Evolutionary conservation across 78 protist species (phyloP).

Genomic region (Tieghemostelium lacteum): DNA sequence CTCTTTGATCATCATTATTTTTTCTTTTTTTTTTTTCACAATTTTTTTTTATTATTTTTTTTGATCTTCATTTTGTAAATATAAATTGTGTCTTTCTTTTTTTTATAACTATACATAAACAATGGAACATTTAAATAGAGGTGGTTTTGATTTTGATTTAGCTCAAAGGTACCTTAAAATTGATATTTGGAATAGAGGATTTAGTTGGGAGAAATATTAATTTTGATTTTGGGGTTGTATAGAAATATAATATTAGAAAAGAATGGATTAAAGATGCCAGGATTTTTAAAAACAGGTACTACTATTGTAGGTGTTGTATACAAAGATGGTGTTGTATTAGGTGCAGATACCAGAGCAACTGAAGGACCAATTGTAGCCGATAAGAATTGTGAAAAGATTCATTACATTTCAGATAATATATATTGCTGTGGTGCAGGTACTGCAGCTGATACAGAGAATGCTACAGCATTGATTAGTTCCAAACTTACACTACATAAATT

Average conservation of each 20-base stretch:
- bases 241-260: slow-evolving; percentile 82
- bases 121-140: slow-evolving; percentile 73
- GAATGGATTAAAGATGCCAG: slow-evolving; percentile 82
- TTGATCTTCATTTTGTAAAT: no score
- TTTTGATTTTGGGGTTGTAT: background rate
- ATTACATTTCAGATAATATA: slow-evolving; percentile 98
- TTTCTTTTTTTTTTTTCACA: no score
- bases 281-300: slow-evolving; percentile 98
- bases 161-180: slow-evolving; percentile 44
- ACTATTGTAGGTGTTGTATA: slow-evolving; percentile 98
- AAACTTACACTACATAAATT: slow-evolving; percentile 73
- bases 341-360: slow-evolving; percentile 99
- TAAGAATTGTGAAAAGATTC: slow-evolving; percentile 99
- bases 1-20: no score
- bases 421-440: slow-evolving; percentile 99
- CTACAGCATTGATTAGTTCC: slow-evolving; percentile 75
- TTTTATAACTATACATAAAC: background rate
- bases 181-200: background rate
- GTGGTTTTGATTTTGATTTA: slow-evolving; percentile 79
- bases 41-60: background rate
- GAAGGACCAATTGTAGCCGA: slow-evolving; percentile 98
- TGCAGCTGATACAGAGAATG: slow-evolving; percentile 98
- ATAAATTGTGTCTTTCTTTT: background rate
- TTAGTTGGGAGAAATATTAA: background rate
- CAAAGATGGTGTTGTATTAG: slow-evolving; percentile 96